phyloP scores from a whole-genome alignment of 2,329 filamentous ascomycete genomes.

The Neurospora crassa region DNA sequence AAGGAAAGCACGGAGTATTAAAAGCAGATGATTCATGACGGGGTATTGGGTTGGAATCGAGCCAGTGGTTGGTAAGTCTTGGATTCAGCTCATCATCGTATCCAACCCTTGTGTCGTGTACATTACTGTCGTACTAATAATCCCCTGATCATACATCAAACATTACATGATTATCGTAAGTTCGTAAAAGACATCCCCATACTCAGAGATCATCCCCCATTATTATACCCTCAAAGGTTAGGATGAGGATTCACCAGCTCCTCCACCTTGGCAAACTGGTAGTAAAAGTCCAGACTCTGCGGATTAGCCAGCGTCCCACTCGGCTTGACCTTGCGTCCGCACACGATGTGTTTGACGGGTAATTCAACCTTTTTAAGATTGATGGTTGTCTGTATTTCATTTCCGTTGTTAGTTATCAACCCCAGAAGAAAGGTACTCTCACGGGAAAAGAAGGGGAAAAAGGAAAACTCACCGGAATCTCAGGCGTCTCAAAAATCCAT shows the following conservation, averaged over 20 bases:
- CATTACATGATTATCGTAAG: not conserved
- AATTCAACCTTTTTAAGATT: slow-evolving; percentile 81
- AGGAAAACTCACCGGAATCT: slow-evolving; percentile 63
- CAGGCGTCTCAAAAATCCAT: slow-evolving; percentile 70
- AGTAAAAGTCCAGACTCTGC: slow-evolving; percentile 65
- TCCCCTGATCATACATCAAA: not conserved
- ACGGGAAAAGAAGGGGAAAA: not conserved
- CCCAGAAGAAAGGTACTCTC: not conserved
- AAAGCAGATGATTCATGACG: not conserved
- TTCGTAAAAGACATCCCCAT: not conserved
- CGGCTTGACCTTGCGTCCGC: slow-evolving; percentile 61
- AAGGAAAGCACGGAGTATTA: not conserved
- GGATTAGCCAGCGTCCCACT: slow-evolving; percentile 72
- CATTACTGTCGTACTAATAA: not conserved
- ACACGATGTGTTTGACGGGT: slow-evolving; percentile 77
- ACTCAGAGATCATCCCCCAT: too few relatives aligned
- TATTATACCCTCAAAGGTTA: not conserved
- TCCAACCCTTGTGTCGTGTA: not conserved
- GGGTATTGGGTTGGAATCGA: too few relatives aligned
- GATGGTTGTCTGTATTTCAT: slow-evolving; percentile 54
- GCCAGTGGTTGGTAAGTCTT: not conserved
- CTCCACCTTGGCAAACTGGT: slow-evolving; percentile 67
- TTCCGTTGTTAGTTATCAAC: not conserved
- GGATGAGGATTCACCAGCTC: slow-evolving; percentile 30
- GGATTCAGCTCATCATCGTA: not conserved